These are phyloP conservation scores for Cladosporium sphaerospermum DNA, from an alignment of 2,329 filamentous ascomycete genomes.

Conservation along the genomic window DNA sequence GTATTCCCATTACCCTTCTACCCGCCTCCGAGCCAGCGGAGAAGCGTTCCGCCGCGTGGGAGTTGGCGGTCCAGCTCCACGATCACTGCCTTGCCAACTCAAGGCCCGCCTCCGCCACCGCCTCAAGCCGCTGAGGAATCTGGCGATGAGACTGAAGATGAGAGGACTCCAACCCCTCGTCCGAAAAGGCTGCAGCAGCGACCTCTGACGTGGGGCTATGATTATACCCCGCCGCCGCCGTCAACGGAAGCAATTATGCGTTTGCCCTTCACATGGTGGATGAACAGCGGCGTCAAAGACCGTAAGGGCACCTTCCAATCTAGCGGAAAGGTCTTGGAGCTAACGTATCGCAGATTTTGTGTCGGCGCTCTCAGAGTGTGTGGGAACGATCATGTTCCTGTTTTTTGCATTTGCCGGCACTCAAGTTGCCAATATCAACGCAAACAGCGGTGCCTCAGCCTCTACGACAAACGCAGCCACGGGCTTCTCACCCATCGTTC, in stretches of 20 bases:
- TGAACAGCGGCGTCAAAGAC: constrained; percentile 26
- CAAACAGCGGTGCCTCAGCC: constrained; percentile 16
- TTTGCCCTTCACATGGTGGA: constrained; percentile 27
- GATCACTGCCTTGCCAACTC: not conserved
- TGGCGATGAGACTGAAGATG: constrained; percentile 22
- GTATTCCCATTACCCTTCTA: constrained; percentile 23
- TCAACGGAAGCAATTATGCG: constrained; percentile 27
- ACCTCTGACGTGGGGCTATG: constrained; percentile 3
- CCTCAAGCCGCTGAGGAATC: constrained; percentile 13
- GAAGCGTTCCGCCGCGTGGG: constrained; percentile 17
- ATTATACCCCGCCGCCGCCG: constrained; percentile 6
- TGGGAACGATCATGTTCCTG: constrained; percentile 47
- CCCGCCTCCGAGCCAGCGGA: constrained; percentile 12
- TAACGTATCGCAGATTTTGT: constrained; percentile 1
- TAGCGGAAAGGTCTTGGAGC: not conserved
- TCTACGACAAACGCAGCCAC: constrained; percentile 12
- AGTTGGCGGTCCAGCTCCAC: constrained; percentile 11
- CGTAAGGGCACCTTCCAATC: constrained; percentile 16
- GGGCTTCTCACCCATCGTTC: constrained; percentile 19
- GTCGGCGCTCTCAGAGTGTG: constrained; percentile 42
- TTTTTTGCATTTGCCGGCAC: constrained; percentile 44
- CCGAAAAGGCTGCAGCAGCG: constrained; percentile 7
- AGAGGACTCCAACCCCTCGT: constrained; percentile 12
- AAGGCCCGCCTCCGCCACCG: not conserved
- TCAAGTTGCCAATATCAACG: constrained; percentile 44